Percentiles rank a stretch among this genome's conserved stretches.
Evolutionary conservation across 331 rosid genomes (phyloP).

Genomic region (Acacia concinna): DNA sequence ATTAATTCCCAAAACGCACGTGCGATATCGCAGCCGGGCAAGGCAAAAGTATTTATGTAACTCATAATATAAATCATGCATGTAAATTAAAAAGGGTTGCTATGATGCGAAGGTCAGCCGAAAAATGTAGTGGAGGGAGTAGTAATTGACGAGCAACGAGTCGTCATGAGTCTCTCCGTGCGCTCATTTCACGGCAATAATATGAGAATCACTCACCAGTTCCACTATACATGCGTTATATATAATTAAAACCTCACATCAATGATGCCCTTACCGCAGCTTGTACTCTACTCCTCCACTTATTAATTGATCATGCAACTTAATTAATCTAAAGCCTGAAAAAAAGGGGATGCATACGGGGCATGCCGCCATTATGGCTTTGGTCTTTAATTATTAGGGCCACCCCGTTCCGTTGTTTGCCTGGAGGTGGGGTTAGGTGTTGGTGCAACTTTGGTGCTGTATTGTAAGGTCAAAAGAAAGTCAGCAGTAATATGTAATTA

Average conservation of each 20-base stretch:
- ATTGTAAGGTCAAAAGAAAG: conserved; percentile 43
- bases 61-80: neutral
- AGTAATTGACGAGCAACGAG: conserved; percentile 32
- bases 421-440: conserved; percentile 18
- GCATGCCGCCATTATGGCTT: neutral
- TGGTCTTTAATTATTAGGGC: neutral
- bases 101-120: neutral
- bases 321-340: neutral
- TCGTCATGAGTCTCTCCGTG: conserved; percentile 48
- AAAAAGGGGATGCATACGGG: neutral
- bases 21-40: neutral
- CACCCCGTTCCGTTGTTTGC: neutral
- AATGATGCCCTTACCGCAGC: neutral
- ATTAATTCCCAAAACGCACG: conserved; percentile 19
- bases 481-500: conserved; percentile 21
- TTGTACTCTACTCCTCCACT: conserved; percentile 35
- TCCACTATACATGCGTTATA: neutral
- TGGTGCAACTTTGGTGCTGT: neutral
- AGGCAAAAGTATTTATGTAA: neutral
- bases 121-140: conserved; percentile 30
- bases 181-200: conserved; percentile 46
- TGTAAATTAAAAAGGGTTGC: conserved; percentile 15
- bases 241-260: neutral
- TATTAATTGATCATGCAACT: neutral
- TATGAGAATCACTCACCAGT: conserved; percentile 36